Evolutionary conservation across 2,329 filamentous ascomycete genomes (phyloP), one percentile per base, ranked within the genome.

Genomic region (Fusarium albosuccineum): DNA sequence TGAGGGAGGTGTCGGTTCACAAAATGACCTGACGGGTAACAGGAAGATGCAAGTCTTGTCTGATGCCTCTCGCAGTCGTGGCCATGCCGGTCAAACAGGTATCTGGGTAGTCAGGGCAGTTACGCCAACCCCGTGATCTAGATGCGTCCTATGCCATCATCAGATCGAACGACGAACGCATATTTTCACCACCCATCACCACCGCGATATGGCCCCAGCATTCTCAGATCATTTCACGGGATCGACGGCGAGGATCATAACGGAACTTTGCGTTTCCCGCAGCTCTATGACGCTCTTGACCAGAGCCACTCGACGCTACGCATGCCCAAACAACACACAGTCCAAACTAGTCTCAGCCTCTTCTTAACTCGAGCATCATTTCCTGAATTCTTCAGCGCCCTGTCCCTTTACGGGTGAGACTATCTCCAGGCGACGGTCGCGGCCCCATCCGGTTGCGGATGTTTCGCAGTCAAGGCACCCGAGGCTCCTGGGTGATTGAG

Each of bases 231-330:
- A 48, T 10, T 17, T 3, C 8, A 8, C 13, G n/a, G 39, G 66
- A 68, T 68, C 66, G 62, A 69, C 66, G n/a, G 53, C 30, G 48
- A 41, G 61, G 65, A 66, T 68, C 52, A 64, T n/a, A 11, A 30
- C 29, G 61, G 61, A 62, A 56, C 30, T 59, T 68, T 68, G 52
- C 65, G 57, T 50, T 13, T 41, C 41, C 53, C 29, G 33, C 40
- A 29, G 27, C 26, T 63, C 57, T 34, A 68, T 68, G 66, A 68
- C 66, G 66, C 62, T 33, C 14, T 44, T 9, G 17, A 64, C 44
- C 29, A 11, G 36, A 55, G 57, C 61, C 41, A 61, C 6, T 33
- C 3, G 37, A 7, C 62, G 40, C 64, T 67, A 67, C n/a, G 30
- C 26, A 41, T 36, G 64, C 60, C 66, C 57, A 41, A 53, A 42